Base-by-base conservation (phyloP, 495 filamentous ascomycete species). In the Aspergillus haitiensis region DNA sequence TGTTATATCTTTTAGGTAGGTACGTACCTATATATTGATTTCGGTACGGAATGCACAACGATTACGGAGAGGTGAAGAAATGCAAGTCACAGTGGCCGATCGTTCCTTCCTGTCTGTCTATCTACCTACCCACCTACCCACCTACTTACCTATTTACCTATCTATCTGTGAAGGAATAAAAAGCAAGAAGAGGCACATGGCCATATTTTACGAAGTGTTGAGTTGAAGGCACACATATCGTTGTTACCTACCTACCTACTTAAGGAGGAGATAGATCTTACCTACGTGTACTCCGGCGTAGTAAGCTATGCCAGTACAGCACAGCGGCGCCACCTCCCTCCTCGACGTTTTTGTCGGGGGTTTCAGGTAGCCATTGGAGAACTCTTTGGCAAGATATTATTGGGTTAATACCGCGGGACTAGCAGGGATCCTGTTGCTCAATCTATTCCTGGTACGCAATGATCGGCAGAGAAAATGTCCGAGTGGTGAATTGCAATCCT, bases 381-480 rank as follows among this genome's bases (percentile, higher is more conserved):
- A 27, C 21, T 27, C 21, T 39, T 16, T 13, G 31, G 47, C 54
- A 47, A 46, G 35, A 46, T n/a, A 37, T 53, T 36, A 67, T 64
- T 67, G 64, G 64, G 42, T 44, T 31, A 35, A 40, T 16, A 4
- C 39, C 42, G 64, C 58, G 64, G 64, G 52, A 11, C 45, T 31
- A 18, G 47, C 47, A 59, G 55, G 59, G 62, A 64, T 62, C 40
- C 54, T 45, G 58, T 39, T 53, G 49, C 56, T 61, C 39, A 35
- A 40, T 60, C 64, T 66, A 63, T 60, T 61, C 58, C 61, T 59
- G 64, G 65, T 56, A 55, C 62, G 47, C 55, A 51, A 58, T 67
- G 61, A 67, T 67, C 65, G 65, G 39, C 52, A 57, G 52, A 47
- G 49, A 62, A 57, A 67, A 62, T 62, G 58, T 61, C 65, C 61